These are phyloP conservation scores for Cordyceps tenuipes DNA, from an alignment of 2,329 filamentous ascomycete species.

Conservation along the genomic window DNA sequence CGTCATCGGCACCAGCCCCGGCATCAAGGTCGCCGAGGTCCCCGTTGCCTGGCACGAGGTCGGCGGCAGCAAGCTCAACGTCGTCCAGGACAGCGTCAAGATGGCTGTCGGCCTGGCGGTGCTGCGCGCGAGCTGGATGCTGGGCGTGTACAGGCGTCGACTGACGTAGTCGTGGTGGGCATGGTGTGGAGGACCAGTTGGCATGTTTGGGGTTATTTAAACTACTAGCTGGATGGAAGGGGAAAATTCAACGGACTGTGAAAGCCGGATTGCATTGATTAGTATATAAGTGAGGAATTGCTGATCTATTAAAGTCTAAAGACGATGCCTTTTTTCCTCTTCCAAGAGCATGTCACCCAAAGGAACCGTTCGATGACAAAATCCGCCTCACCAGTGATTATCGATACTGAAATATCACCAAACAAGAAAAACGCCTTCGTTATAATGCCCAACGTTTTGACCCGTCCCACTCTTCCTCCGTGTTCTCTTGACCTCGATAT, in stretches of 20 bases:
- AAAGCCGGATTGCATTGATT: slow-evolving; percentile 5
- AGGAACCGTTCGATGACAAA: not conserved
- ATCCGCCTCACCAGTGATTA: not conserved
- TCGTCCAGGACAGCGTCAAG: slow-evolving; percentile 83
- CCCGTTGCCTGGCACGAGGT: slow-evolving; percentile 95
- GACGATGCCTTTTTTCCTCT: not conserved
- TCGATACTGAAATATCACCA: not conserved
- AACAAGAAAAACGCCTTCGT: slow-evolving; percentile 1
- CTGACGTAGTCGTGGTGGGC: slow-evolving; percentile 28
- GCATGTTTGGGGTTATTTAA: not conserved
- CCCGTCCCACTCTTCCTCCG: not conserved
- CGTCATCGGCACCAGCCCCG: slow-evolving; percentile 50
- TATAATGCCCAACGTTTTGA: not conserved
- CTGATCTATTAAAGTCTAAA: not conserved
- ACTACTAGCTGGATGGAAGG: not conserved
- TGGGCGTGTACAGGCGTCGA: slow-evolving; percentile 71
- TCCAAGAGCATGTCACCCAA: not conserved
- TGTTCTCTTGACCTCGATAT: not conserved
- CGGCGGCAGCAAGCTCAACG: slow-evolving; percentile 86
- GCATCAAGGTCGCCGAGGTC: slow-evolving; percentile 86
- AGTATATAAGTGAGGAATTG: slow-evolving; percentile 3
- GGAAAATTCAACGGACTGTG: not conserved
- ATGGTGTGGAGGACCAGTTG: too few relatives aligned
- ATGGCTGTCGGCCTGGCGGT: slow-evolving; percentile 91
- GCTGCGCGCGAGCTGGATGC: slow-evolving; percentile 78